Percentiles rank a stretch among this genome's conserved stretches.
Evolutionary conservation across 768 basidiomycete species (phyloP).

Genomic region (Rhizopogon vulgaris): DNA sequence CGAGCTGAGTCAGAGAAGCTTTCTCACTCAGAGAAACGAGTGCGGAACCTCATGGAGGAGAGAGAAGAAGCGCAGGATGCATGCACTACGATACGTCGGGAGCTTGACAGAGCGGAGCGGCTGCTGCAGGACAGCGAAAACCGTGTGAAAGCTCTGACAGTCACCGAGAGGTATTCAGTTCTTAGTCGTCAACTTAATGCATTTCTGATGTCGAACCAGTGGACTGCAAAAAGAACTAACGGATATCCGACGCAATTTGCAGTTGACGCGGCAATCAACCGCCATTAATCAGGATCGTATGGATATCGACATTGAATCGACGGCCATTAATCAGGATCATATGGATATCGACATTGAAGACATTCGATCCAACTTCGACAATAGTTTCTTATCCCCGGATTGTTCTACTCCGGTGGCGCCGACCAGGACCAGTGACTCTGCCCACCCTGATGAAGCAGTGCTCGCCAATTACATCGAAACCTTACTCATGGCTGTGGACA

Average conservation of each 20-base stretch:
- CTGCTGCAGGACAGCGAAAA: constrained; percentile 15
- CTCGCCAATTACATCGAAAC: constrained; percentile 42
- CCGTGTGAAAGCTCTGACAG: constrained; percentile 20
- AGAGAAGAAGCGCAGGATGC: constrained; percentile 45
- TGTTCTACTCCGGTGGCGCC: neutral
- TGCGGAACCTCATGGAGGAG: constrained; percentile 44
- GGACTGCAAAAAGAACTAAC: constrained; percentile 17
- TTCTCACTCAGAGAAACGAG: constrained; percentile 35
- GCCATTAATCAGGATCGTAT: neutral
- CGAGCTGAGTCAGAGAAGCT: constrained; percentile 36
- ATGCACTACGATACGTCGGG: constrained; percentile 30
- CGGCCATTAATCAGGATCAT: neutral
- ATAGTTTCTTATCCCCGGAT: neutral
- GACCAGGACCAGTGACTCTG: neutral
- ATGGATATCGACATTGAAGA: constrained; percentile 2
- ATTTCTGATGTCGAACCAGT: constrained; percentile 8
- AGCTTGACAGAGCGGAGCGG: constrained; percentile 22
- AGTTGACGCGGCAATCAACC: neutral
- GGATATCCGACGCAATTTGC: neutral
- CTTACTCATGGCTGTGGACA: constrained; percentile 56
- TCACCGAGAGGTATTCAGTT: constrained; percentile 20
- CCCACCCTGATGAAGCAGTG: constrained; percentile 14
- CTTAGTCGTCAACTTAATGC: neutral
- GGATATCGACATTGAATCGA: neutral
- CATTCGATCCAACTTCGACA: neutral